Evolutionary conservation across 2,329 filamentous ascomycete genomes (phyloP).

Genomic region (Aspergillus novofumigatus): DNA sequence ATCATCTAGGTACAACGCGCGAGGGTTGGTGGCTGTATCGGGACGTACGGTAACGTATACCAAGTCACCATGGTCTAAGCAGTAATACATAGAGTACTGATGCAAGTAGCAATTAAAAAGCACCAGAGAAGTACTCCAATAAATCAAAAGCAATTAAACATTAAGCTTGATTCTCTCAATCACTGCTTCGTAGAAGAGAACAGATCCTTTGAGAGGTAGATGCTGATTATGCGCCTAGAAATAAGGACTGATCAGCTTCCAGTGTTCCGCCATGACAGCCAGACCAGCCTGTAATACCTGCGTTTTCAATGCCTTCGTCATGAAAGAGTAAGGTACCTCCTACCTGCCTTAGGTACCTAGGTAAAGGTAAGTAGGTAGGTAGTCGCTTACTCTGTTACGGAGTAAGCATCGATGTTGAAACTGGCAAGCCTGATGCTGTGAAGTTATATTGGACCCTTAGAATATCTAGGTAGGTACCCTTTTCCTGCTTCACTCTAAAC

Average conservation of each 20-base stretch:
- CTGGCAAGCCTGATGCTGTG: too few relatives aligned
- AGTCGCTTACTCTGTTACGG: too few relatives aligned
- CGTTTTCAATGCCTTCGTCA: background rate
- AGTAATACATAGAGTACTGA: background rate
- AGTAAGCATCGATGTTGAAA: too few relatives aligned
- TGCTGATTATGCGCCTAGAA: background rate
- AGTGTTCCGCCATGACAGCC: background rate
- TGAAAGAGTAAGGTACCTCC: background rate
- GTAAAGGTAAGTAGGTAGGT: too few relatives aligned
- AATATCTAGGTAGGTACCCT: too few relatives aligned
- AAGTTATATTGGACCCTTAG: too few relatives aligned
- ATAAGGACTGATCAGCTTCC: too few relatives aligned
- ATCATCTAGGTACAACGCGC: background rate
- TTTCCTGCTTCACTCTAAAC: background rate
- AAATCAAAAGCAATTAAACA: background rate
- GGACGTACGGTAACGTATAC: background rate
- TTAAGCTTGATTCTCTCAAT: background rate
- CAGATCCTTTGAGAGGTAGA: background rate
- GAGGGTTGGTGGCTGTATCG: background rate
- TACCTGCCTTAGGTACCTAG: too few relatives aligned
- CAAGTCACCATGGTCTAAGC: background rate
- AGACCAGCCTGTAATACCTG: background rate
- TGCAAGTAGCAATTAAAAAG: background rate
- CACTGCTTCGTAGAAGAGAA: background rate
- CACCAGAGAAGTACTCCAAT: background rate